These are phyloP conservation scores for Kodamaea sagamina DNA, from an alignment of 805 yeast species.

Conservation along the genomic window DNA sequence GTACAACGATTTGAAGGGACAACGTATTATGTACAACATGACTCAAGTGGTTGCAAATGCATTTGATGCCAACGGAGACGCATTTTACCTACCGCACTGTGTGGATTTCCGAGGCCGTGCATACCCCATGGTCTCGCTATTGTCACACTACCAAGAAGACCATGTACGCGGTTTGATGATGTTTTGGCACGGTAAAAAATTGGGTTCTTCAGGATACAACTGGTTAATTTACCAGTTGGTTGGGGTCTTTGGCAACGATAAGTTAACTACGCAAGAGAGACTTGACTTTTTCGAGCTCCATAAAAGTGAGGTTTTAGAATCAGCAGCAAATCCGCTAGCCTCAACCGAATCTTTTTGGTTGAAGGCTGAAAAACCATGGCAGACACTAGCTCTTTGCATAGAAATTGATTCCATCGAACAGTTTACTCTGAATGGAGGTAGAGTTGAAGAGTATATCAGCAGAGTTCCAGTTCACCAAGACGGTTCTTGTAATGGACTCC, in stretches of 20 bases:
- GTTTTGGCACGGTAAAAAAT: constrained; percentile 40
- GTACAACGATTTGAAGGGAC: constrained; percentile 17
- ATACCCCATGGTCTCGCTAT: constrained; percentile 38
- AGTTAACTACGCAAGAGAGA: constrained; percentile 28
- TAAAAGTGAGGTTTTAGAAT: constrained; percentile 22
- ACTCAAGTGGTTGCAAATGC: constrained; percentile 27
- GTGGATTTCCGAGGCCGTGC: constrained; percentile 45
- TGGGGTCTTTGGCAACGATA: constrained; percentile 33
- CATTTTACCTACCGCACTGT: constrained; percentile 38
- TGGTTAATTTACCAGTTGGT: constrained; percentile 46
- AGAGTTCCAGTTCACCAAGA: constrained; percentile 45
- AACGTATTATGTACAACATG: constrained; percentile 23
- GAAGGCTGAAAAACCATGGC: constrained; percentile 46
- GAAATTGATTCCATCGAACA: constrained; percentile 29
- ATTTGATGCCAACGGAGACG: constrained; percentile 34
- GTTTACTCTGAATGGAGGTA: constrained; percentile 19
- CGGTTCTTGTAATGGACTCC: constrained; percentile 49
- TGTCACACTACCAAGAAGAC: constrained; percentile 41
- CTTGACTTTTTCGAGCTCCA: constrained; percentile 28
- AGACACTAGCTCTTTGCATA: constrained; percentile 34
- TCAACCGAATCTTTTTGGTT: constrained; percentile 30
- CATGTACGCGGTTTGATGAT: constrained; percentile 33
- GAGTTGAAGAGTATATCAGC: constrained; percentile 23
- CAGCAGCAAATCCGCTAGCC: constrained; percentile 31
- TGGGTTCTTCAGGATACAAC: constrained; percentile 36